Evolutionary conservation across 345 rosid genomes (phyloP), one percentile per base, ranked within the genome.

Genomic region (Euphorbia tirucalli): DNA sequence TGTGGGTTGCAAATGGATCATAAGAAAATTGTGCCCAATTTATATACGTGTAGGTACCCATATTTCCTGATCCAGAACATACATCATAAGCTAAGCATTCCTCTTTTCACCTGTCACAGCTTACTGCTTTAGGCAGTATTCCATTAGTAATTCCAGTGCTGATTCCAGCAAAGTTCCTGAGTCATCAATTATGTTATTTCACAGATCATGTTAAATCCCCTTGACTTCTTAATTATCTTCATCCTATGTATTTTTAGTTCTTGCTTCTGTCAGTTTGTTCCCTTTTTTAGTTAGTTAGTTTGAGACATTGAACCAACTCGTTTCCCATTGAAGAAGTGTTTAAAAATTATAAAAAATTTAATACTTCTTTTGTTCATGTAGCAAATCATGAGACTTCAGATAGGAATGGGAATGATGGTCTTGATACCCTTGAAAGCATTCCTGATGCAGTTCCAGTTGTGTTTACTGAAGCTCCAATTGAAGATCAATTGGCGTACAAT

Each of bases 391-490:
- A 86, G 73, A 75, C 75, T 28, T 49, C 52, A 39, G 83, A 87
- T 37, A 82, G 82, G 82, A 82, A 77, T 58, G 82, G 82, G 6
- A 86, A 73, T 69, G 90, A 87, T 69, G 90, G 92, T 79, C 41
- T 89, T 28, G 93, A 95, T 65, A 86, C 97, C 79, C 87, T 92
- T 48, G 97, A 92, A 87, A 87, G 90, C 15, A 83, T 95, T 81
- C 97, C 97, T 25, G 97, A 95, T 85, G 97, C 99, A 7, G 87
- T 89, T 86, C 99, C 99, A 24, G 87, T 80, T 63, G 90, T 85
- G 69, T 84, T 95, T 69, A 86, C 90, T 5, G 88, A 95, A 75
- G 93, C 97, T 75, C 99, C 97, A 25, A 81, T 90, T 14, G 99
- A 92, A 85, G 99, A 92, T 66, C 97, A 95, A 78, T 87, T 95